phyloP scores from a whole-genome alignment of 805 yeast genomes.

The Kuraishia piskuri region DNA sequence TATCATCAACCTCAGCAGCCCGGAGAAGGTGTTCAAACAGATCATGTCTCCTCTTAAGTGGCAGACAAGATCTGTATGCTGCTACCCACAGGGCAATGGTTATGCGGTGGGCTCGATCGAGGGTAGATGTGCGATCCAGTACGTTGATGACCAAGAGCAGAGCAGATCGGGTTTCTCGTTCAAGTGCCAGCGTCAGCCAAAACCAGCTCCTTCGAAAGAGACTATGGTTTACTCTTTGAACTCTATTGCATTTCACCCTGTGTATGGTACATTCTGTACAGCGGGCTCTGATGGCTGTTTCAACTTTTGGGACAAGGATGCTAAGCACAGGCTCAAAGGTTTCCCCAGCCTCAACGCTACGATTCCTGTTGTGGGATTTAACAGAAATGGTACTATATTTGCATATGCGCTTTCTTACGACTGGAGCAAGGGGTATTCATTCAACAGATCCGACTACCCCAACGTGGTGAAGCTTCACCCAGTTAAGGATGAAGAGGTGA shows the following conservation, averaged over 20 bases:
- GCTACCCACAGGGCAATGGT: conserved; percentile 90
- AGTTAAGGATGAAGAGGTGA: conserved; percentile 78
- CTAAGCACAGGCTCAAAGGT: conserved; percentile 77
- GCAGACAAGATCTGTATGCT: conserved; percentile 77
- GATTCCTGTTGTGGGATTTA: conserved; percentile 73
- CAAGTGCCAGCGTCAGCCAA: conserved; percentile 83
- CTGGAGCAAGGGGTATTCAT: conserved; percentile 88
- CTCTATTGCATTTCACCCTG: conserved; percentile 79
- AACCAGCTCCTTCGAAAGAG: conserved; percentile 44
- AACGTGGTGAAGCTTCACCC: conserved; percentile 76
- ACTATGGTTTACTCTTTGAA: conserved; percentile 72
- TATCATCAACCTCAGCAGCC: conserved; percentile 72
- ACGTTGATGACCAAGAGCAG: conserved; percentile 77
- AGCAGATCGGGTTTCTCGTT: conserved; percentile 73
- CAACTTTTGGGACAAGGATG: conserved; percentile 94
- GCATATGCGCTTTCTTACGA: conserved; percentile 93
- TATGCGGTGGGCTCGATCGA: conserved; percentile 90
- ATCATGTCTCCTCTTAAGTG: conserved; percentile 72
- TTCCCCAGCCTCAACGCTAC: conserved; percentile 62
- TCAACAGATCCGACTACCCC: conserved; percentile 68
- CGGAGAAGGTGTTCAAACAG: conserved; percentile 72
- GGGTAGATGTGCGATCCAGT: conserved; percentile 93
- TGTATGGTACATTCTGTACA: conserved; percentile 84
- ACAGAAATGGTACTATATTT: conserved; percentile 71
- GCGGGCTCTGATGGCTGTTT: conserved; percentile 94